Conservation (phyloP, 768 basidiomycete genomes). For the Crassisporium funariophilum region DNA sequence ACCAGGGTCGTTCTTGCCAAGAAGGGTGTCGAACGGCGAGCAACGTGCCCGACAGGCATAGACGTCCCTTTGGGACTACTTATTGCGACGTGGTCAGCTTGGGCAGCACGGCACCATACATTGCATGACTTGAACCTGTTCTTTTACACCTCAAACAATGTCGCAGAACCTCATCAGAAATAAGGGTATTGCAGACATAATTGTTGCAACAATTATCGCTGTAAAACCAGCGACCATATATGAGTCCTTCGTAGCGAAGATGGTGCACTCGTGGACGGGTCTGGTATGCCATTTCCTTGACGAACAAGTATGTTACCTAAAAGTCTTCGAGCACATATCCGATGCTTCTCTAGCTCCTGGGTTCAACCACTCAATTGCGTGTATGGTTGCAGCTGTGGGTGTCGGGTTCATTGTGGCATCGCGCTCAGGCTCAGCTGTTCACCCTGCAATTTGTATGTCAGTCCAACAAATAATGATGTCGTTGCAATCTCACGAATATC, state of each 20-base stretch:
- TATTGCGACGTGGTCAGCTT: no score
- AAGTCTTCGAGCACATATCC: slow-evolving; percentile 31
- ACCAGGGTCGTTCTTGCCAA: no score
- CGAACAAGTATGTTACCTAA: background rate
- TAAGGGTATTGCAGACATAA: slow-evolving; percentile 32
- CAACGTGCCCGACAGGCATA: no score
- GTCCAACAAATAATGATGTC: background rate
- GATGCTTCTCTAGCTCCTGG: slow-evolving; percentile 28
- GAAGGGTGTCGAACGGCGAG: no score
- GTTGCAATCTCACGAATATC: background rate
- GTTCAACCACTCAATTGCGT: slow-evolving; percentile 39
- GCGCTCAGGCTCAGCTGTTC: slow-evolving; percentile 22
- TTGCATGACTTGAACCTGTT: no score
- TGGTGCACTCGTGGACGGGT: slow-evolving; percentile 25
- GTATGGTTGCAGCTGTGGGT: slow-evolving; percentile 35
- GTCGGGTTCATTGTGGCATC: slow-evolving; percentile 32
- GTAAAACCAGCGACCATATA: slow-evolving; percentile 30
- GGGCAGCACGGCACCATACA: no score
- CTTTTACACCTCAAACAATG: no score
- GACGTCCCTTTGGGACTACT: no score
- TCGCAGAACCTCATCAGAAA: slow-evolving; percentile 17
- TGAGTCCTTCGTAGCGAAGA: slow-evolving; percentile 20
- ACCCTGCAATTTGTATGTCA: slow-evolving; percentile 28
- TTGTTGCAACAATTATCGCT: slow-evolving; percentile 26
- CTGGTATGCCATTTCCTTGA: slow-evolving; percentile 14